phyloP scores from a whole-genome alignment of 1,139 yeast genomes.

The Suzukiozyma palmioleophila region DNA sequence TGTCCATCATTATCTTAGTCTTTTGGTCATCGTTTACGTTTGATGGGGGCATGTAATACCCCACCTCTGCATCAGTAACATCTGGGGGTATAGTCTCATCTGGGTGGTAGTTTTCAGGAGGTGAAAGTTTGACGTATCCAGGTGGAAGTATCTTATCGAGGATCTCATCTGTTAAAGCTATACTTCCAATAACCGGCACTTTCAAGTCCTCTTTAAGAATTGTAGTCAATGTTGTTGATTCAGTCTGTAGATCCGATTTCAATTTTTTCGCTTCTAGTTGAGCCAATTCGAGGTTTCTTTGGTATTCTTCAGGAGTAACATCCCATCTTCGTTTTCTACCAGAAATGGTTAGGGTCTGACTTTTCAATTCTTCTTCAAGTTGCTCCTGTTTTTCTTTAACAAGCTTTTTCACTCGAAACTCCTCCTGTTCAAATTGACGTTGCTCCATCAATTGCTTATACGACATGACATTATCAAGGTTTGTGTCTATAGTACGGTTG shows the following conservation, averaged over 20 bases:
- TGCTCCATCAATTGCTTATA: slow-evolving; percentile 37
- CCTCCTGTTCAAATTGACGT: slow-evolving; percentile 28
- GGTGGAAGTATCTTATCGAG: slow-evolving; percentile 51
- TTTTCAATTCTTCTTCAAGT: slow-evolving; percentile 10
- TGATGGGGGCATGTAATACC: slow-evolving; percentile 24
- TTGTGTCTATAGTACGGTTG: slow-evolving; percentile 21
- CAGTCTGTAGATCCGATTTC: neutral
- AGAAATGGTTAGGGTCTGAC: slow-evolving; percentile 9
- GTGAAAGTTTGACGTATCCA: slow-evolving; percentile 45
- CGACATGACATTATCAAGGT: slow-evolving; percentile 18
- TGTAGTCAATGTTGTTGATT: neutral
- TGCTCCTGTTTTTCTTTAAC: slow-evolving; percentile 15
- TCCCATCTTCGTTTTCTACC: slow-evolving; percentile 31
- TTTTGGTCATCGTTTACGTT: slow-evolving; percentile 13
- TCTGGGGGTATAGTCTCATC: slow-evolving; percentile 26
- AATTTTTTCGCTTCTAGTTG: neutral
- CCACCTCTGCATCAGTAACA: slow-evolving; percentile 21
- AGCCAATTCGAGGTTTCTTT: slow-evolving; percentile 7
- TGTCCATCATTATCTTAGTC: slow-evolving; percentile 21
- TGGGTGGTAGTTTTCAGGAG: slow-evolving; percentile 47
- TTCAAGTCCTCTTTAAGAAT: slow-evolving; percentile 14
- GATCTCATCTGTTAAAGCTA: slow-evolving; percentile 45
- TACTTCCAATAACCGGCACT: slow-evolving; percentile 41
- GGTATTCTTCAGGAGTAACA: slow-evolving; percentile 32
- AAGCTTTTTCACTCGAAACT: slow-evolving; percentile 17